Evolutionary conservation across 192 early-diverging fungal genomes (phyloP).

Genomic region (Diversispora eburnea): DNA sequence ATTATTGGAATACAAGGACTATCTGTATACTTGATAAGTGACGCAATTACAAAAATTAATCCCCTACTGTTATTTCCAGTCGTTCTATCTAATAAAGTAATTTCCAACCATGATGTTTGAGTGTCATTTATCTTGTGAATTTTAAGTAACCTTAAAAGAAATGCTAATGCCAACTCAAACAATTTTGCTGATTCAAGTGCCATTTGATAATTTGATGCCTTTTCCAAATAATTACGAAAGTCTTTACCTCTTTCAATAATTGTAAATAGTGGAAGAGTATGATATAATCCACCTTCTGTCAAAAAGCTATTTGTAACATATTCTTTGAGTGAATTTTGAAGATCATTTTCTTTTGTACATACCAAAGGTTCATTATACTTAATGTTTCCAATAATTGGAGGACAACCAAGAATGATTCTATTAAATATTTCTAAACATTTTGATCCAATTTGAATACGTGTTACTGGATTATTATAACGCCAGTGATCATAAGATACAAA

Average conservation of each 20-base stretch:
- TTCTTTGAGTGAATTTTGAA: constrained; percentile 36
- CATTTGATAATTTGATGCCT: constrained; percentile 23
- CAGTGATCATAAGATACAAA: constrained; percentile 43
- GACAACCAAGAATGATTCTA: constrained; percentile 32
- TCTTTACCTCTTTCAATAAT: constrained; percentile 43
- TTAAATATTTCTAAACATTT: constrained; percentile 38
- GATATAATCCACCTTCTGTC: constrained; percentile 46
- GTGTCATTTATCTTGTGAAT: constrained; percentile 32
- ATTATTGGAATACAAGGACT: constrained; percentile 34
- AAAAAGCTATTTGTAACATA: constrained; percentile 43
- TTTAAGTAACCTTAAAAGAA: constrained; percentile 41
- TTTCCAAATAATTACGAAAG: constrained; percentile 36
- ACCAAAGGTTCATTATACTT: constrained; percentile 16
- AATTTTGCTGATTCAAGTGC: constrained; percentile 27
- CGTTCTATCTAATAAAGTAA: constrained; percentile 43
- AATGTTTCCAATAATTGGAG: constrained; percentile 16
- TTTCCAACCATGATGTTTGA: constrained; percentile 42
- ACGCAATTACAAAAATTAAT: constrained; percentile 39
- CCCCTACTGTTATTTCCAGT: constrained; percentile 36
- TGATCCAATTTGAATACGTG: constrained; percentile 35
- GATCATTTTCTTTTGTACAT: constrained; percentile 9
- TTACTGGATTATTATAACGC: constrained; percentile 38
- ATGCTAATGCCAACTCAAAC: constrained; percentile 37
- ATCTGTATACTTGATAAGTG: constrained; percentile 38
- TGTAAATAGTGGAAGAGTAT: constrained; percentile 42